Evolutionary conservation across 78 protist species (phyloP).

Genomic region (Cyanophora paradoxa): DNA sequence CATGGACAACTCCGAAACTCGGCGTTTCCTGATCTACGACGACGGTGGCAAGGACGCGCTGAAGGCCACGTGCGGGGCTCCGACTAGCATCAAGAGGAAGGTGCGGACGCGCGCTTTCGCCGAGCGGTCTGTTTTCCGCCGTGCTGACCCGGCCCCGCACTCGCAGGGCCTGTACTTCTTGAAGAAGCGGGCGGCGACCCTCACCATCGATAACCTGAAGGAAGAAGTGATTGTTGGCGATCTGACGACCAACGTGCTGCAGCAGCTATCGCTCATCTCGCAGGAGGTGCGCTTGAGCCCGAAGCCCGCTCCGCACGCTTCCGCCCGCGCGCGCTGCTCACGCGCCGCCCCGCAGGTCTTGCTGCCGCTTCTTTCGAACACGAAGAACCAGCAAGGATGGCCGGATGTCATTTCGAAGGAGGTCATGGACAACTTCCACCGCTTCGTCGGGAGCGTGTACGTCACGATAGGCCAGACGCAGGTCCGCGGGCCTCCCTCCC

Average conservation of each 20-base stretch:
- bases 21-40: neutral
- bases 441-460: neutral
- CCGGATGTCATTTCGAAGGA: constrained; percentile 28
- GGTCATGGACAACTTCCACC: constrained; percentile 6
- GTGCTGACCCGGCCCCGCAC: no score
- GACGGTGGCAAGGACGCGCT: neutral
- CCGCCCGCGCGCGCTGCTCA: no score
- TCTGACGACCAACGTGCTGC: neutral
- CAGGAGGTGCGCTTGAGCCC: no score
- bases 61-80: neutral
- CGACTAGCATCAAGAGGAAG: neutral
- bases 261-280: neutral
- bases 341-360: no score
- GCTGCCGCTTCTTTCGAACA: constrained; percentile 13
- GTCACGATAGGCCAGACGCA: constrained; percentile 15
- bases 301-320: no score
- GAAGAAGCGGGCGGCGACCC: neutral
- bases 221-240: neutral
- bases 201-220: neutral
- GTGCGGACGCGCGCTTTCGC: no score
- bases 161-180: neutral
- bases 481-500: no score
- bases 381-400: constrained; percentile 26
- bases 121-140: no score
- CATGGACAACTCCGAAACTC: neutral